phyloP scores from a whole-genome alignment of 805 yeast species.

The Candida tallmaniae region DNA sequence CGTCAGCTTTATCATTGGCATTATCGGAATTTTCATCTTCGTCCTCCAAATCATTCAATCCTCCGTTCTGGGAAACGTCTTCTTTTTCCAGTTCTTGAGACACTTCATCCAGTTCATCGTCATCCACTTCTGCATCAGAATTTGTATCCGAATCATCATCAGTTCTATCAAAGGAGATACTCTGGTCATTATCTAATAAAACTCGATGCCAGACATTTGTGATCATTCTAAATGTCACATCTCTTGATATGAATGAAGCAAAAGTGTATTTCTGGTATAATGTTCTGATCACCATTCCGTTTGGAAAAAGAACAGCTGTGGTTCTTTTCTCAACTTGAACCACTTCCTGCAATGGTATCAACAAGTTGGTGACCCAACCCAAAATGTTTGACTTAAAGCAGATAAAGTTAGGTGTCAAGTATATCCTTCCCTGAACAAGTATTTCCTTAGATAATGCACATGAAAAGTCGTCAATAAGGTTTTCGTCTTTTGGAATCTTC shows the following conservation, averaged over 20 bases:
- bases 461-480: conserved; percentile 54
- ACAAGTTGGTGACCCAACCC: conserved; percentile 60
- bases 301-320: conserved; percentile 66
- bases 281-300: conserved; percentile 61
- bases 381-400: conserved; percentile 65
- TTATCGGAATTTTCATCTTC: background rate
- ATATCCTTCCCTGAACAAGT: conserved; percentile 62
- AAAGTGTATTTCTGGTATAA: conserved; percentile 58
- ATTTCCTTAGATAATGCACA: conserved; percentile 68
- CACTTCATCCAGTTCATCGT: conserved; percentile 15
- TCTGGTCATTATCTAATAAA: conserved; percentile 15
- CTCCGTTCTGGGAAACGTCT: conserved; percentile 2
- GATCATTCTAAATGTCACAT: conserved; percentile 46
- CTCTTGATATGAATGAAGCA: conserved; percentile 63
- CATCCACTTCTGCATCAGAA: conserved; percentile 13
- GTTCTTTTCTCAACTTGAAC: conserved; percentile 59
- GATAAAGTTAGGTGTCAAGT: conserved; percentile 49
- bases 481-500: conserved; percentile 46
- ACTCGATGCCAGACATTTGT: conserved; percentile 58
- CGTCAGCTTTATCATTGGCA: conserved; percentile 4
- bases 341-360: conserved; percentile 57
- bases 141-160: conserved; percentile 15
- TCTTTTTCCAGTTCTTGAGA: conserved; percentile 7
- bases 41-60: background rate
- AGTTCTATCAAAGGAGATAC: conserved; percentile 17